These are phyloP conservation scores for Ophiostoma ulmi DNA, from an alignment of 2,329 filamentous ascomycete species.

Conservation along the genomic window DNA sequence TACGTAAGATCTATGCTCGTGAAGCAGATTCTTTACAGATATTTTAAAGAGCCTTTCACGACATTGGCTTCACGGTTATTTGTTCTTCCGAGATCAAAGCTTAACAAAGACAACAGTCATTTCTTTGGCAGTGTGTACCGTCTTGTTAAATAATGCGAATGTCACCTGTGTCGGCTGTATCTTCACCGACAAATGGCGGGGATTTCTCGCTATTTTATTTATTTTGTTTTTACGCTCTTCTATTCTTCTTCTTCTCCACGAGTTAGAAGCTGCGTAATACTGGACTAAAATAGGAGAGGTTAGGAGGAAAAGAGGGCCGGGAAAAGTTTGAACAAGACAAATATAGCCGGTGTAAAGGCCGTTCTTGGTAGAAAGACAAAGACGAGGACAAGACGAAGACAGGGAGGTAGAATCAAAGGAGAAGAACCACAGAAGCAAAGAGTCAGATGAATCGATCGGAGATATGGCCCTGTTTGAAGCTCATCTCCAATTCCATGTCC, in stretches of 20 bases:
- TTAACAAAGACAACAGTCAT: background rate
- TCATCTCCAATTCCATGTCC: too few relatives aligned
- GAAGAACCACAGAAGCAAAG: background rate
- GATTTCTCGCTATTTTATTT: background rate
- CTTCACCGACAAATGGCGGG: background rate
- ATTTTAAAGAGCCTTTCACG: background rate
- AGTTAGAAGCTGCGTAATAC: background rate
- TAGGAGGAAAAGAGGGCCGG: background rate
- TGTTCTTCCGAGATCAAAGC: background rate
- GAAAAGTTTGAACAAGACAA: background rate
- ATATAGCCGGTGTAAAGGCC: conserved; percentile 10
- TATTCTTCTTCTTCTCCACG: background rate
- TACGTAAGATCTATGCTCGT: conserved; percentile 8
- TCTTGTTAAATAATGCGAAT: conserved; percentile 4
- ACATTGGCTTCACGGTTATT: background rate
- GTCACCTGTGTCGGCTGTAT: background rate
- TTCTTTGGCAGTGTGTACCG: background rate
- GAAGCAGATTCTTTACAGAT: background rate
- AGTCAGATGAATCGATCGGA: background rate
- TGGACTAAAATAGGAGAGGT: background rate
- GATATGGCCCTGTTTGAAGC: too few relatives aligned
- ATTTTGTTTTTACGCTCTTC: background rate
- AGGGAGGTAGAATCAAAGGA: background rate
- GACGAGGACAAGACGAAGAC: background rate
- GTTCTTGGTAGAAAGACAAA: background rate